Evolutionary conservation across 2,329 filamentous ascomycete genomes (phyloP).

Genomic region (Tolypocladium cylindrosporum): DNA sequence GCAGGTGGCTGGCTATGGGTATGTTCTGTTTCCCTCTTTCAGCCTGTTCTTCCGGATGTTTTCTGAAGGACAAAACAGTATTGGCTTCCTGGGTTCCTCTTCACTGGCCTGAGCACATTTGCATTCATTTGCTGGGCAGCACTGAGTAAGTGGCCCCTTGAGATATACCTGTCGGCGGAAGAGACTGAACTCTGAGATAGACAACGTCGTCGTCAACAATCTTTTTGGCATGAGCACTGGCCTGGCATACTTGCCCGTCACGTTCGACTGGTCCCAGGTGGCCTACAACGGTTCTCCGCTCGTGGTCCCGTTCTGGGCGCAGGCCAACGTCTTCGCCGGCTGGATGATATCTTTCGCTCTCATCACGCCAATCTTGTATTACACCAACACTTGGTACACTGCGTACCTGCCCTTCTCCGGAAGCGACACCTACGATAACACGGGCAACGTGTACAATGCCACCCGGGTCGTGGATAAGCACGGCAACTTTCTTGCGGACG

Average conservation of each 20-base stretch:
- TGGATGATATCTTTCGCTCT: slow-evolving; percentile 30
- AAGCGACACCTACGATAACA: slow-evolving; percentile 46
- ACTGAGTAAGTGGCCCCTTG: not conserved
- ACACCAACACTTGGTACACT: slow-evolving; percentile 34
- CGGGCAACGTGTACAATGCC: slow-evolving; percentile 38
- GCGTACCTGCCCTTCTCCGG: slow-evolving; percentile 45
- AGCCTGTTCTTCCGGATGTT: slow-evolving; percentile 28
- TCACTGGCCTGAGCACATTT: slow-evolving; percentile 41
- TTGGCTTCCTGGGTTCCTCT: slow-evolving; percentile 41
- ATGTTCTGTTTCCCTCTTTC: slow-evolving; percentile 7
- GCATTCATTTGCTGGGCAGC: slow-evolving; percentile 41
- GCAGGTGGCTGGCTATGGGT: not conserved
- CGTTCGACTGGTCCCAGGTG: slow-evolving; percentile 35
- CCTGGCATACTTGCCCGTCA: slow-evolving; percentile 43
- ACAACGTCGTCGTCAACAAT: slow-evolving; percentile 44
- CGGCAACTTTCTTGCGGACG: slow-evolving; percentile 36
- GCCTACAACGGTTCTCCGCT: slow-evolving; percentile 32
- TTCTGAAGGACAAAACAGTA: slow-evolving; percentile 28
- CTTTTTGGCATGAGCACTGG: slow-evolving; percentile 45
- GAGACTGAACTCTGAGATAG: slow-evolving; percentile 26
- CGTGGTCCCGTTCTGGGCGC: slow-evolving; percentile 29
- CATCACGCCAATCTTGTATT: slow-evolving; percentile 35
- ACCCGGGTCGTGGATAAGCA: slow-evolving; percentile 36
- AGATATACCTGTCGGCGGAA: not conserved
- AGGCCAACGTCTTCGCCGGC: slow-evolving; percentile 34